Evolutionary conservation across 306 rosid genomes (phyloP).

Genomic region (Prunus kanzakura): DNA sequence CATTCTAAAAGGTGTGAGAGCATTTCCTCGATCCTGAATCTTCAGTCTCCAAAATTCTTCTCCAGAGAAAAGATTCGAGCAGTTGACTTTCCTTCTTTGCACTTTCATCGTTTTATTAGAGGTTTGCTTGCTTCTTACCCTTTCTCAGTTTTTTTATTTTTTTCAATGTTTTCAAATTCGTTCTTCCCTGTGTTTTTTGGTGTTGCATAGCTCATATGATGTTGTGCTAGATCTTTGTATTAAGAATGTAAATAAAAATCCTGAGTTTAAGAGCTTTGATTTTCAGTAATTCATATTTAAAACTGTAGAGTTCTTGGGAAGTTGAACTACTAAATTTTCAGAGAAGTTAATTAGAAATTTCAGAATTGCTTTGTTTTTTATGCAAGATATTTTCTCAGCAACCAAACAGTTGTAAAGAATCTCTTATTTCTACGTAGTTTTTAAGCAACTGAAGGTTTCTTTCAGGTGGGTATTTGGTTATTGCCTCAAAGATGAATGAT

Average conservation of each 20-base stretch:
- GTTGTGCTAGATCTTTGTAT: background rate
- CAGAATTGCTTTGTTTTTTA: background rate
- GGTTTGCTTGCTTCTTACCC: no score
- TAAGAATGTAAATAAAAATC: background rate
- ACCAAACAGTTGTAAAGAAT: background rate
- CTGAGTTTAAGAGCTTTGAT: background rate
- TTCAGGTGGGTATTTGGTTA: background rate
- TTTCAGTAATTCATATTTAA: no score
- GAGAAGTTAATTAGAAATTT: background rate
- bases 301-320: no score
- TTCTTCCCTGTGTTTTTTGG: no score
- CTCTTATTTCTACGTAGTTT: background rate
- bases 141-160: background rate
- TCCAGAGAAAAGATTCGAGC: background rate
- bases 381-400: background rate
- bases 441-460: background rate
- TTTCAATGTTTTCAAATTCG: background rate
- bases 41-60: background rate
- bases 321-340: no score
- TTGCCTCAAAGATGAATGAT: conserved; percentile 15
- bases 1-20: no score
- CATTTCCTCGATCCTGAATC: background rate
- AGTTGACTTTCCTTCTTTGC: no score
- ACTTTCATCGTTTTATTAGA: no score
- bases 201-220: no score